Base-by-base conservation (phyloP, 768 basidiomycete species). In the Pleurotus tuber-regium region DNA sequence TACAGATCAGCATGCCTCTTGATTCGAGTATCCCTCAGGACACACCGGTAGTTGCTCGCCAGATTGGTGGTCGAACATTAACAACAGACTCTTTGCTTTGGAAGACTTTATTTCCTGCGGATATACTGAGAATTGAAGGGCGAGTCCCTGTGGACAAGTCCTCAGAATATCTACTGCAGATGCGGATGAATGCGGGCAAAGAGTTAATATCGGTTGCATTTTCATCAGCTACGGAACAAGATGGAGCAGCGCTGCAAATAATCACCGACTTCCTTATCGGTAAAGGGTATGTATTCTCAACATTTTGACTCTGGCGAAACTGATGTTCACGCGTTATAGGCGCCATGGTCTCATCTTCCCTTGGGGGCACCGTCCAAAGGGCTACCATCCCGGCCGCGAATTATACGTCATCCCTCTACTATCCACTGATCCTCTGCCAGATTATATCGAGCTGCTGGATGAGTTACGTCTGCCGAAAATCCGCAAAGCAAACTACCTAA, bases 331-430 rank as follows among this genome's bases (percentile, higher is more conserved):
- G 10, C 63, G n/a, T n/a, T n/a, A n/a, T n/a, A 93, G 91, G 46
- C 91, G 91, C 18, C 89, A 93, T 63, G 91, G 88, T 8, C 76
- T 93, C 18, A 80, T 92, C 16, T 92, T 92, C 56, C 91, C 91
- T 7, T 93, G 91, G 91, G 87, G 90, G 1, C 73, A 73, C 41
- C 78, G 81, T 33, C 84, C 88, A 7, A 84, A 87, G 57, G 86
- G 91, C 9, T 69, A 80, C 60, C 76, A 81, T 51, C 87, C 88
- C 33, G 92, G 92, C 28, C 86, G 88, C 51, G 93, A 96, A 63
- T 69, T 95, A 29, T 96, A 96, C 60, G 79, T 95, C 57, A 78
- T 95, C 14, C 93, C 93, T 1, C 68, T 96, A 12, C 71, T 76
- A 18, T 74, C 86, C 19, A 74, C 68, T 24, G 78, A 86, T 43